These are phyloP conservation scores for Micractinium conductrix DNA, from an alignment of 139 green algal species.

Conservation along the genomic window DNA sequence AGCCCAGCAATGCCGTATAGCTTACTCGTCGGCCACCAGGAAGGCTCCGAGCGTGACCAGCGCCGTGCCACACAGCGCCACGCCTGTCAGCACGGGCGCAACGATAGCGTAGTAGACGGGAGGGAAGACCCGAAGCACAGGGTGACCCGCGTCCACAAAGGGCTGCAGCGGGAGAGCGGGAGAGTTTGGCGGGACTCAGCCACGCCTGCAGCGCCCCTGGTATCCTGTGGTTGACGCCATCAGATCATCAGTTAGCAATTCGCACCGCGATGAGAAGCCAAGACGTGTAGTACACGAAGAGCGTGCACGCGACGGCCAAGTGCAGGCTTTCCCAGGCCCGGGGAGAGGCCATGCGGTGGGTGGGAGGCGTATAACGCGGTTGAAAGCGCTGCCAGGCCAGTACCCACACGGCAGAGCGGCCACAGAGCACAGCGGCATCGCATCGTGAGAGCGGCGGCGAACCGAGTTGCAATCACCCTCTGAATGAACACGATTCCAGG, in stretches of 20 bases:
- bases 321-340: conserved; percentile 1
- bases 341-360: background rate
- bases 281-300: conserved; percentile 56
- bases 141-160: conserved; percentile 65
- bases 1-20: background rate
- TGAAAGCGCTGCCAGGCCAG: no score
- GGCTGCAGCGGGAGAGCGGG: conserved; percentile 51
- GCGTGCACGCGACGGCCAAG: background rate
- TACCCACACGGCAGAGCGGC: no score
- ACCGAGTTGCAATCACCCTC: no score
- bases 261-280: conserved; percentile 67
- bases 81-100: conserved; percentile 26
- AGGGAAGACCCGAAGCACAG: conserved; percentile 50
- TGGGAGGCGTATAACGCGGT: no score
- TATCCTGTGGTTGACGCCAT: background rate
- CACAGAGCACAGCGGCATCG: no score
- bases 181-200: background rate
- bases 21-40: conserved; percentile 31
- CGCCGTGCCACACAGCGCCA: conserved; percentile 25
- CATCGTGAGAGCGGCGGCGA: no score
- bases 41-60: conserved; percentile 43
- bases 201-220: background rate
- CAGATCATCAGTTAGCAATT: background rate
- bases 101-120: conserved; percentile 42
- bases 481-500: no score